Evolutionary conservation across 192 early-diverging fungal species (phyloP).

Genomic region (Coemansia sp.): DNA sequence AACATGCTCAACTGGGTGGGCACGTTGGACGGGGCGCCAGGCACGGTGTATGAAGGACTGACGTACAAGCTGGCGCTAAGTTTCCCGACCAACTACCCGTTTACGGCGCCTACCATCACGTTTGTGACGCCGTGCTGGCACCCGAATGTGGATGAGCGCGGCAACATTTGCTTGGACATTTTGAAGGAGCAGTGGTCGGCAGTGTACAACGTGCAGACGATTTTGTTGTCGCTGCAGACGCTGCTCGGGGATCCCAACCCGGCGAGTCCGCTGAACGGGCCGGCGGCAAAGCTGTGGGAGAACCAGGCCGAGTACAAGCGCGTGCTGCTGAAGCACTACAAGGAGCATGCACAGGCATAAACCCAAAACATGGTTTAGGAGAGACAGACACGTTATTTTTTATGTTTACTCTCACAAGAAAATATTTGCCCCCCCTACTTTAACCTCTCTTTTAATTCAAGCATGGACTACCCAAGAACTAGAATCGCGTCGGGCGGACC

Average conservation of each 20-base stretch:
- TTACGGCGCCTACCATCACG: conserved; percentile 86
- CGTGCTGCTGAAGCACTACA: conserved; percentile 49
- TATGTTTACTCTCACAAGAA: too few relatives aligned
- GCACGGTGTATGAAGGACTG: conserved; percentile 90
- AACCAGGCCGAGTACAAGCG: conserved; percentile 52
- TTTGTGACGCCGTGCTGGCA: conserved; percentile 92
- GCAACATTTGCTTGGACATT: conserved; percentile 94
- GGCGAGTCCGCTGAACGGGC: conserved; percentile 88
- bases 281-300: conserved; percentile 87
- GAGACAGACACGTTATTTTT: too few relatives aligned
- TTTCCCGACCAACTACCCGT: conserved; percentile 79
- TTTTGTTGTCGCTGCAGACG: conserved; percentile 86
- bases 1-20: conserved; percentile 76
- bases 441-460: too few relatives aligned
- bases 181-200: conserved; percentile 93
- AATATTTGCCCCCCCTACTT: too few relatives aligned
- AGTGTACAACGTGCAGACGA: conserved; percentile 95
- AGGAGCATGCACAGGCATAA: conserved; percentile 18
- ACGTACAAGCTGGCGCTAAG: conserved; percentile 80
- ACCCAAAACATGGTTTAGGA: too few relatives aligned
- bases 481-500: conserved; percentile 23
- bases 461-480: background rate
- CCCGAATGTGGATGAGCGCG: conserved; percentile 89
- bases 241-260: conserved; percentile 93
- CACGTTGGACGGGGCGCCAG: conserved; percentile 84